phyloP scores from a whole-genome alignment of 768 basidiomycete species.

The Roridomyces roridus region DNA sequence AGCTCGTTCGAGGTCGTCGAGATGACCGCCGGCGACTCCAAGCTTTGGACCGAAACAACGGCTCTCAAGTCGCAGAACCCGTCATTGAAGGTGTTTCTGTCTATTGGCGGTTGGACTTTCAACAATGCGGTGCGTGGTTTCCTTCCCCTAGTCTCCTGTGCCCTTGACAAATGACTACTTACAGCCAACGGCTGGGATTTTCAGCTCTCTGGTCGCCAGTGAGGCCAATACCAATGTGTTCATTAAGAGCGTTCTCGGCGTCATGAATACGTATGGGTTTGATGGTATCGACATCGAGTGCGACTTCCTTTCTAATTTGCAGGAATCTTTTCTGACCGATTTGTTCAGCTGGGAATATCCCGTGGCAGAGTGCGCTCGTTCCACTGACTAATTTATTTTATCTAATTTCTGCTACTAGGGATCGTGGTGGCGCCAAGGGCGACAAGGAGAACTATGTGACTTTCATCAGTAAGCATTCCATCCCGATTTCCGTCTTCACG shows the following conservation, averaged over 20 bases:
- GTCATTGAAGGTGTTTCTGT: slow-evolving; percentile 31
- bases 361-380: slow-evolving; percentile 1
- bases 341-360: slow-evolving; percentile 10
- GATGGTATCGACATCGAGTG: slow-evolving; percentile 33
- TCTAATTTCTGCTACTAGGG: too few species aligned
- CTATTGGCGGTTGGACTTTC: slow-evolving; percentile 35
- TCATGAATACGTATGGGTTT: slow-evolving; percentile 32
- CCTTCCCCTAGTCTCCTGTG: neutral
- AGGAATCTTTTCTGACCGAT: neutral
- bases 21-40: slow-evolving; percentile 30
- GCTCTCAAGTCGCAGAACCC: slow-evolving; percentile 30
- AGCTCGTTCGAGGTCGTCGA: slow-evolving; percentile 26
- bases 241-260: slow-evolving; percentile 22
- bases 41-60: slow-evolving; percentile 30
- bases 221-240: slow-evolving; percentile 25
- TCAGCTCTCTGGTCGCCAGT: slow-evolving; percentile 27
- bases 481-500: neutral
- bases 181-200: slow-evolving; percentile 31
- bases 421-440: neutral
- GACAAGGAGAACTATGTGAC: slow-evolving; percentile 8
- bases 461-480: neutral
- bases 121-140: slow-evolving; percentile 24
- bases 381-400: neutral
- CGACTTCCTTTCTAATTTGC: too few species aligned
- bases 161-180: neutral